Base-by-base conservation (phyloP, 305 asterid genomes). In the Andrographis paniculata region DNA sequence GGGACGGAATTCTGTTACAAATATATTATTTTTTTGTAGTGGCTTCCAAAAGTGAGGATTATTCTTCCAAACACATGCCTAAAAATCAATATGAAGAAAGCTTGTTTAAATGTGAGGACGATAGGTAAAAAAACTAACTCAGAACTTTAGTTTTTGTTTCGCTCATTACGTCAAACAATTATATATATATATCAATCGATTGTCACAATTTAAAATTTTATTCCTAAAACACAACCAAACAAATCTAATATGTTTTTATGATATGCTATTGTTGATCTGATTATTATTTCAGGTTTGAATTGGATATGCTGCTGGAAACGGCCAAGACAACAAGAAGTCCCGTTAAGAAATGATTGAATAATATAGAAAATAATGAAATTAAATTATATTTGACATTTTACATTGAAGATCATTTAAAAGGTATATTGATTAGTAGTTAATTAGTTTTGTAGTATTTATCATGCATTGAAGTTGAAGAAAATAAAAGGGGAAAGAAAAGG, bases 11-110 rank as follows among this genome's bases (percentile, higher is more conserved):
- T n/a, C n/a, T n/a, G n/a, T n/a, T n/a, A n/a, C n/a, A n/a, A n/a
- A n/a, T n/a, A n/a, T n/a, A n/a, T n/a, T n/a, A n/a, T n/a, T n/a
- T n/a, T n/a, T n/a, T n/a, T n/a, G n/a, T n/a, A n/a, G n/a, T n/a
- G n/a, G n/a, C 99, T 47, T 93, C 96, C 52, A 97, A 97, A 65
- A 87, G 97, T 65, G 99, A 93, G 73, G 97, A 84, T 78, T 87
- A 79, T 75, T 84, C 99, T 20, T 87, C 84, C 76, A 93, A 93
- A 72, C 97, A 93, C 70, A 87, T 84, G 97, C 88, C 92, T 20
- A 93, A 88, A 69, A 93, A 93, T 72, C 97, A 87, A 69, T 93
- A 93, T 63, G 99, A 87, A 71, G 97, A 93, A 64, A 87, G 94
- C 73, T 79, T 93, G 87, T 84, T 80, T 52, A 86, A 94, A 19